Evolutionary conservation across 2,329 filamentous ascomycete genomes (phyloP), one percentile per base, ranked within the genome.

Genomic region (Ciborinia camelliae): DNA sequence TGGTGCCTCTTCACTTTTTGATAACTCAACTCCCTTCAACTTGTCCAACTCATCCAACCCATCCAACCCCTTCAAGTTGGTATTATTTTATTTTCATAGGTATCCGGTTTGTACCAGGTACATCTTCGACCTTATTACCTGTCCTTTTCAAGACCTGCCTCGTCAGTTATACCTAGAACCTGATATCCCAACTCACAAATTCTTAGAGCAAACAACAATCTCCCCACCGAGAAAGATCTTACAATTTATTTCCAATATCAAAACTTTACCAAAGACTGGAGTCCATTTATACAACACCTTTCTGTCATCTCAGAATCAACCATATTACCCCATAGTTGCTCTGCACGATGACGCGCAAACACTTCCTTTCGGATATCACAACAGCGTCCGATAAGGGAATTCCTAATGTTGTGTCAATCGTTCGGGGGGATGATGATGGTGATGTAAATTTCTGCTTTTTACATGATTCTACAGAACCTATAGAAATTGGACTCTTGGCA

Each of bases 341-440:
- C 53, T 58, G 23, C 32, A 59, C 39, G 37, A 92, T 92, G 90
- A 83, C 86, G 68, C 82, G 87, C 65, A 84, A 82, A 71, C 82
- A 84, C 43, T 93, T 90, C 75, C 80, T 86, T 55, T 78, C 80
- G 59, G 89, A 93, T 73, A 66, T 82, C 39, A 71, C 72, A 35
- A 68, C 77, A 81, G 72, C 78, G 66, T 72, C 18, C 71, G 73
- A 48, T 72, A 76, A 26, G 71, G 71, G 3, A 78, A 71, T 85
- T 54, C 68, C 77, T 0, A 77, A 81, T 57, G 79, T 95, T 55
- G 77, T 77, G 55, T 73, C 80, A 41, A 77, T 96, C 30, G 77
- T 78, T 41, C 78, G 79, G 43, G 89, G 89, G 20, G 85, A 87
- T 6, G 88, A 90, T 39, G 89, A 94, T 75, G 90, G 90, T 59